Evolutionary conservation across 768 basidiomycete genomes (phyloP).

Genomic region (Holtermanniella nyarrowii): DNA sequence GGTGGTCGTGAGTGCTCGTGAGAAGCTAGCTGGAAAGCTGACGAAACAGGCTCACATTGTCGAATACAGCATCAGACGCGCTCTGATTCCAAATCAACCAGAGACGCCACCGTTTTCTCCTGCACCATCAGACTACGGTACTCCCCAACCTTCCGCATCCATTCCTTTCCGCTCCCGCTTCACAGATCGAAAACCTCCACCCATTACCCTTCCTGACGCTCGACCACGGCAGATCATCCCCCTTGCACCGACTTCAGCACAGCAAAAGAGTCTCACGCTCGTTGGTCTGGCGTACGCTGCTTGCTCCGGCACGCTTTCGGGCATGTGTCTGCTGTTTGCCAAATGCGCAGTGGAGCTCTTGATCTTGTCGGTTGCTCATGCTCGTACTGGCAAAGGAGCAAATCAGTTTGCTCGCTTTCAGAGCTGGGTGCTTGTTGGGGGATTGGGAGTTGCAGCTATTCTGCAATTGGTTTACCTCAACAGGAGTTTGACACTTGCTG

Average conservation of each 20-base stretch:
- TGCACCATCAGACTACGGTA: background rate
- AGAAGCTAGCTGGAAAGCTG: too few species aligned
- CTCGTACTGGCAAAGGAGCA: slow-evolving; percentile 28
- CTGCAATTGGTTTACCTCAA: slow-evolving; percentile 51
- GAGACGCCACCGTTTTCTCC: background rate
- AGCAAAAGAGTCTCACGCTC: slow-evolving; percentile 49
- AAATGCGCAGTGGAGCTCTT: slow-evolving; percentile 87
- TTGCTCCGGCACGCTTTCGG: slow-evolving; percentile 74
- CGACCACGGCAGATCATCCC: slow-evolving; percentile 12
- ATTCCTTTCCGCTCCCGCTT: slow-evolving; percentile 2
- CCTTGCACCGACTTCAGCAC: slow-evolving; percentile 14
- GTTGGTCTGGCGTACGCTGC: slow-evolving; percentile 78
- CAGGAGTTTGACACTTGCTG: slow-evolving; percentile 55
- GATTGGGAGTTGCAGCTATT: slow-evolving; percentile 62
- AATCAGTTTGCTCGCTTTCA: slow-evolving; percentile 42
- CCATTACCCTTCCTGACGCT: background rate
- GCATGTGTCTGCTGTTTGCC: slow-evolving; percentile 85
- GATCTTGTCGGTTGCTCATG: slow-evolving; percentile 55
- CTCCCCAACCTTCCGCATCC: background rate
- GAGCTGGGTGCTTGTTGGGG: slow-evolving; percentile 63
- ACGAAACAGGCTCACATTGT: background rate
- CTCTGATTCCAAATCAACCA: background rate
- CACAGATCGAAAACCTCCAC: background rate
- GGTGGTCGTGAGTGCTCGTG: slow-evolving; percentile 48
- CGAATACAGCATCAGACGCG: slow-evolving; percentile 34